Percentiles rank a stretch among this genome's conserved stretches.
phyloP scores from a whole-genome alignment of 2,329 filamentous ascomycete genomes.

The Alternaria viburni region DNA sequence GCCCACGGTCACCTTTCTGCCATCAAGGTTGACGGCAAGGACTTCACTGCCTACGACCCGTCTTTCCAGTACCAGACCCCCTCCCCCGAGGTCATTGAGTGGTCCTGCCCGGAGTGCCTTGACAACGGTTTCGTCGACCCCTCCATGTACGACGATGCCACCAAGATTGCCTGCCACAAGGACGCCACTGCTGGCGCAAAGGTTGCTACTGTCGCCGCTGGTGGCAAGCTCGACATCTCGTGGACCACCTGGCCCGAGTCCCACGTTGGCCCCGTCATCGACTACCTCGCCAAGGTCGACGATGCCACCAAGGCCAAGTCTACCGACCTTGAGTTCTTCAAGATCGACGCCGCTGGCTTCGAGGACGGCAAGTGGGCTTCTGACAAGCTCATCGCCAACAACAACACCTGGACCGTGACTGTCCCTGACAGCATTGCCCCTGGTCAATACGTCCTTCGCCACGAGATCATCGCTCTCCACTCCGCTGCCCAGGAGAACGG shows the following conservation, averaged over 20 bases:
- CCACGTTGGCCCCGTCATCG: conserved; percentile 69
- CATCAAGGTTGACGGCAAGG: conserved; percentile 55
- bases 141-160: conserved; percentile 50
- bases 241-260: conserved; percentile 71
- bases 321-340: conserved; percentile 64
- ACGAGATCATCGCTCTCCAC: conserved; percentile 68
- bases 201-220: conserved; percentile 63
- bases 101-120: conserved; percentile 57
- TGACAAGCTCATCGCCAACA: conserved; percentile 58
- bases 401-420: conserved; percentile 56
- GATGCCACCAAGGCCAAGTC: conserved; percentile 64
- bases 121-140: conserved; percentile 63
- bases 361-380: conserved; percentile 61
- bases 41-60: conserved; percentile 54
- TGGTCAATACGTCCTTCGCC: conserved; percentile 66
- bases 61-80: conserved; percentile 46
- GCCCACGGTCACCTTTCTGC: conserved; percentile 55
- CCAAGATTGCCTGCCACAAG: conserved; percentile 68
- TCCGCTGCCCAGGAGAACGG: conserved; percentile 53
- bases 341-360: conserved; percentile 66
- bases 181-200: conserved; percentile 58
- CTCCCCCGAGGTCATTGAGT: conserved; percentile 56
- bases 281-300: conserved; percentile 65
- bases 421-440: conserved; percentile 60
- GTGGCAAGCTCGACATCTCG: conserved; percentile 62